Evolutionary conservation across 768 basidiomycete genomes (phyloP), one percentile per base, ranked within the genome.

Genomic region (Lentinula edodes): DNA sequence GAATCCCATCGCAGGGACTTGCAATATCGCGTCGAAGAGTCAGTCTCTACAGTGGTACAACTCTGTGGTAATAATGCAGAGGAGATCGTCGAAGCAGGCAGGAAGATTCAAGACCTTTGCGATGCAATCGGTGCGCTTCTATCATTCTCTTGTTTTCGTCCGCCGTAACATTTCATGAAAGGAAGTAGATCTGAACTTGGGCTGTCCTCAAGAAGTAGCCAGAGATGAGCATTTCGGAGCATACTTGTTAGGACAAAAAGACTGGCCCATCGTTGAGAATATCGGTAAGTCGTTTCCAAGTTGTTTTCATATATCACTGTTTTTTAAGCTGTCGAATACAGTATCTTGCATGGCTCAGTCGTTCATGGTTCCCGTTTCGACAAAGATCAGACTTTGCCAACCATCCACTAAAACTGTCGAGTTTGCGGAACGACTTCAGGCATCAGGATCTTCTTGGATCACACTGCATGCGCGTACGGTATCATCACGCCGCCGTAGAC

Each of bases 391-490:
- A 55, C 78, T 81, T 28, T 81, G 85, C 67, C 80, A 89, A 73
- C 81, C 84, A 1, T 66, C 77, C 1, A 64, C 74, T 5, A 76
- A 79, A 66, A 90, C 89, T 9, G 66, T 82, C 5, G 80, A 82
- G 1, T 73, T 91, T 6, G 84, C 83, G 5, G 73, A 75, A 62
- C 76, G 76, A 23, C 77, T 92, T 20, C 86, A 88, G 68, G 78
- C 77, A n/a, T 79, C 81, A 8, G 90, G 90, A 10, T 83, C 83
- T 15, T 81, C 87, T 2, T 90, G 88, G 83, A 69, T 92, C 45
- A 83, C 89, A 6, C 72, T 93, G 13, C 91, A 93, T 66, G 87
- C 89, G 3, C 85, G 91, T 6, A 84, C 84, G 20, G 87, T 89
- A 20, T 87, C 89, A 34, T 79, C 88, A 12, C 82, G 80, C 48